These are phyloP conservation scores for Mycena vulgaris DNA, from an alignment of 768 basidiomycete genomes.

Conservation along the genomic window DNA sequence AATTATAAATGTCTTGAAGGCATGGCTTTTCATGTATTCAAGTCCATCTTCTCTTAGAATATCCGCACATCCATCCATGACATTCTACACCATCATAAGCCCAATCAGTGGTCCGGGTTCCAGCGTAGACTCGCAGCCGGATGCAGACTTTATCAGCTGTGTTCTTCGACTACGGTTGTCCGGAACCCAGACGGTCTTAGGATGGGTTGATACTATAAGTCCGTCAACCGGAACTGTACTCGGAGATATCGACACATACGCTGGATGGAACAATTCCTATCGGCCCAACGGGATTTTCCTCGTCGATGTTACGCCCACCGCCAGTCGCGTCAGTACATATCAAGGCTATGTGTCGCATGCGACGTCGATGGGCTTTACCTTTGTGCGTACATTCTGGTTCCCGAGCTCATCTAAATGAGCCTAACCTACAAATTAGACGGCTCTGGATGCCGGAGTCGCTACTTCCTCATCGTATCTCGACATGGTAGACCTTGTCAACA, in stretches of 20 bases:
- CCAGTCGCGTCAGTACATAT: conserved; percentile 4
- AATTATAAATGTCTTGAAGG: conserved; percentile 1
- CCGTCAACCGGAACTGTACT: not conserved
- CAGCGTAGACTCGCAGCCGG: too few relatives aligned
- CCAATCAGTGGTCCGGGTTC: conserved; percentile 27
- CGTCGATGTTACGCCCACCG: conserved; percentile 8
- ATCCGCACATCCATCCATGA: conserved; percentile 9
- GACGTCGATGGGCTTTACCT: conserved; percentile 26
- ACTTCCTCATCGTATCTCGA: conserved; percentile 10
- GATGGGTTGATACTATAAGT: conserved; percentile 14
- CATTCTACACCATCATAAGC: conserved; percentile 31
- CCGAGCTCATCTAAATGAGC: not conserved
- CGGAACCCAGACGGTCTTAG: conserved; percentile 7
- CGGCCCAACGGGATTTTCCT: conserved; percentile 30
- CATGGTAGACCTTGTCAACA: conserved; percentile 35
- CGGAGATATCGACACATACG: conserved; percentile 30
- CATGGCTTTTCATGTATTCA: not conserved
- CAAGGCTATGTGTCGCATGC: conserved; percentile 24
- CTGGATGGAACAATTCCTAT: conserved; percentile 17
- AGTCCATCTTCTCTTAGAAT: conserved; percentile 11
- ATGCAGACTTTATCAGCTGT: not conserved
- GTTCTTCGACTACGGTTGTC: conserved; percentile 7
- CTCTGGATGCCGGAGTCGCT: conserved; percentile 13
- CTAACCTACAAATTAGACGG: conserved; percentile 4
- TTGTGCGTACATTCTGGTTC: conserved; percentile 1